Base-by-base conservation (phyloP, 2,329 filamentous ascomycete genomes). In the Penicillium aurantiogriseum region DNA sequence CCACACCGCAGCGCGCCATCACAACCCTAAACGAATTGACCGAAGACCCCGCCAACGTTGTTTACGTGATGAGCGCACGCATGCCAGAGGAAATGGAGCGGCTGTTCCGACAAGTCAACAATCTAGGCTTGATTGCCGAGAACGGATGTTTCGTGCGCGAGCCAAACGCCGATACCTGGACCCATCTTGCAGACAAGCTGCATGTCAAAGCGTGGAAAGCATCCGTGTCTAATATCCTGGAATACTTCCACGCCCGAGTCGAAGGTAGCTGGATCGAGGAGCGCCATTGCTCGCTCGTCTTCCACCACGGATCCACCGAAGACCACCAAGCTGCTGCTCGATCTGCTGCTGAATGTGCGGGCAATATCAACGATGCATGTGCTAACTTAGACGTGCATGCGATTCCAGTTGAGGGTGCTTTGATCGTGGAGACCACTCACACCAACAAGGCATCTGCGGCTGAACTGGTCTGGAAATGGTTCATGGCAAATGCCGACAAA, bases 361-460 rank as follows among this genome's bases (percentile, higher is more conserved):
- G 90, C 61, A 92, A 97, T 68, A 94, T 97, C 80, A 97, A 97
- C 70, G 92, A 96, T 70, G 90, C 91, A 0, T 96, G 92, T 71
- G 88, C 91, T 70, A 85, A 83, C 54, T 90, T 95, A 74, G 84
- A 87, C 33, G 89, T 97, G 5, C 91, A 92, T 69, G 93, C 93
- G 5, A 85, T 96, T 19, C 88, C 90, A 1, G 80, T 91, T 15
- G 90, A 94, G 56, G 86, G 90, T 33, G 89, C 87, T 42, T 86
- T 97, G 50, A 81, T 92, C 11, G 91, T 97, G 17, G 92, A 96
- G 72, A 89, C 91, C 5, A 83, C 89, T 42, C 88, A 92, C 70
- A 95, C 89, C 81, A 94, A 90, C 70, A 97, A 97, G 78, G 86
- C 86, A 40, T 92, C 89, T 0, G 93, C 93, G 0, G 89, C 91